These are phyloP conservation scores for Cordyceps pruinosa DNA, from an alignment of 2,329 filamentous ascomycete genomes.

Conservation along the genomic window DNA sequence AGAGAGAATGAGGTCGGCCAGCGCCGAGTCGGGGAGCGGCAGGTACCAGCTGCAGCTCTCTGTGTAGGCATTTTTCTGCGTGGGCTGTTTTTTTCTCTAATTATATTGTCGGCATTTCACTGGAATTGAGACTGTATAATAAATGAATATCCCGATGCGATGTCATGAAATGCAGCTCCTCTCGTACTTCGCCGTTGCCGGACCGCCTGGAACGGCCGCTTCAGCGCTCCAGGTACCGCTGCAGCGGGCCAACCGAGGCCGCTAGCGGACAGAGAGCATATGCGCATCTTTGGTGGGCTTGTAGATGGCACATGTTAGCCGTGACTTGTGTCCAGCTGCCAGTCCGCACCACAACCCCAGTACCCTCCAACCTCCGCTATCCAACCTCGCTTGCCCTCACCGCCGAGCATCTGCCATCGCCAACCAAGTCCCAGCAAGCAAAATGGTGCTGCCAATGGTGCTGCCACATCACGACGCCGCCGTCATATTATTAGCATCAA, in stretches of 20 bases:
- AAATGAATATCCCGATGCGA: too few relatives aligned
- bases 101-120: too few relatives aligned
- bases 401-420: not conserved
- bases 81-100: too few relatives aligned
- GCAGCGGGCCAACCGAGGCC: constrained; percentile 16
- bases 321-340: not conserved
- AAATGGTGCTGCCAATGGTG: constrained; percentile 11
- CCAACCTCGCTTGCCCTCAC: not conserved
- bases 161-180: too few relatives aligned
- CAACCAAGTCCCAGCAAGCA: too few relatives aligned
- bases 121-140: too few relatives aligned
- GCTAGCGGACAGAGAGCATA: not conserved
- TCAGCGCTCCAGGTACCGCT: not conserved
- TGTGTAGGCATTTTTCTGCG: too few relatives aligned
- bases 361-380: constrained; percentile 12
- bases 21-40: not conserved
- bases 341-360: not conserved
- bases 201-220: not conserved
- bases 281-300: constrained; percentile 1
- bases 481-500: not conserved
- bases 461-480: constrained; percentile 2
- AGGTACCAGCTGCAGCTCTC: too few relatives aligned
- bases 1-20: not conserved
- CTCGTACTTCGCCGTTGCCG: too few relatives aligned
- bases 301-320: constrained; percentile 4